These are phyloP conservation scores for Artemisia tridentata DNA, from an alignment of 129 eudicot genomes.

Conservation along the genomic window DNA sequence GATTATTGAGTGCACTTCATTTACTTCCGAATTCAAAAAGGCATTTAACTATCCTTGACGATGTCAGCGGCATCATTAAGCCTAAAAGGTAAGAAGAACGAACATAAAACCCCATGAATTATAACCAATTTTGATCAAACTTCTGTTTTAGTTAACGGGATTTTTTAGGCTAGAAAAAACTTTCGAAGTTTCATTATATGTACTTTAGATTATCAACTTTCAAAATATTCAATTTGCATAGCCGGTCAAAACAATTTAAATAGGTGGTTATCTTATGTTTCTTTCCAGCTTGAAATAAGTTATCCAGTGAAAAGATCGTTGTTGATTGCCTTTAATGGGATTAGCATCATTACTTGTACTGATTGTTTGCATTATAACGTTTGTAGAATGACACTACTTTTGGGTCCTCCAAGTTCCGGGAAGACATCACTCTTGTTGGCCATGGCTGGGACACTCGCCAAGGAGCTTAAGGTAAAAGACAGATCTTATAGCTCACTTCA, in stretches of 20 bases:
- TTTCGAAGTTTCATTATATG: too few species aligned
- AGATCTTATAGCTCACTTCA: neutral
- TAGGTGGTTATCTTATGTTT: too few species aligned
- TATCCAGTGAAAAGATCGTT: too few species aligned
- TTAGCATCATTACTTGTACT: too few species aligned
- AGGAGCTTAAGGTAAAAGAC: constrained; percentile 43
- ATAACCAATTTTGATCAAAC: neutral
- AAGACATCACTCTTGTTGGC: constrained; percentile 77
- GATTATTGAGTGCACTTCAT: constrained; percentile 39
- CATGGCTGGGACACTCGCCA: constrained; percentile 64
- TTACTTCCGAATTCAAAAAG: constrained; percentile 59
- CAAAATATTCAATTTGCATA: too few species aligned
- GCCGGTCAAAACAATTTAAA: too few species aligned
- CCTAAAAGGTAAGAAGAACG: constrained; percentile 58
- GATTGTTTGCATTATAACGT: neutral
- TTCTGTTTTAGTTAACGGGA: too few species aligned
- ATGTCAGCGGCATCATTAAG: constrained; percentile 67
- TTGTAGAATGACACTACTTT: constrained; percentile 72
- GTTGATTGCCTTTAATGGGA: too few species aligned
- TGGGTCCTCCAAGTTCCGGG: constrained; percentile 91
- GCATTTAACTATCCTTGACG: constrained; percentile 63
- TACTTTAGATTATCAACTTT: too few species aligned
- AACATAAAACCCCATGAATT: neutral
- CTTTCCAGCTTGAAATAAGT: too few species aligned
- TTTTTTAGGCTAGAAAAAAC: too few species aligned